Evolutionary conservation across 768 basidiomycete genomes (phyloP).

Genomic region (Rhodotorula paludigena): DNA sequence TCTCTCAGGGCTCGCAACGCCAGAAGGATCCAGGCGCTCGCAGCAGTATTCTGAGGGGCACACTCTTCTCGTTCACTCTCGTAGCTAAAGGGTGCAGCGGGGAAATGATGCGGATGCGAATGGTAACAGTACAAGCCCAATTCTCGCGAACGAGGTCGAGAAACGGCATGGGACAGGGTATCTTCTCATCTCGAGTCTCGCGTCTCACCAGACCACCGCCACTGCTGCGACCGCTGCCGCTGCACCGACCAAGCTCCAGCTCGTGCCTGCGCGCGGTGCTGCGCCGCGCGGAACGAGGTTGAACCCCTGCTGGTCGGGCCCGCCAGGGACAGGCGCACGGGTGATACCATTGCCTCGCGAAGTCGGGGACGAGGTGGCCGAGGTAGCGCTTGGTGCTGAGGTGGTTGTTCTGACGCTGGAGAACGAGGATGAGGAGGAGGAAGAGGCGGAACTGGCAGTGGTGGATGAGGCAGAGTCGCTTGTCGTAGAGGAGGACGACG

Average conservation of each 20-base stretch:
- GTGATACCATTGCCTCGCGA: background rate
- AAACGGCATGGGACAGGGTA: no score
- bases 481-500: background rate
- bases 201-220: background rate
- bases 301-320: constrained; percentile 11
- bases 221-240: background rate
- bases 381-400: no score
- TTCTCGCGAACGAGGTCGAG: background rate
- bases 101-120: no score
- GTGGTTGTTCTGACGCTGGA: no score
- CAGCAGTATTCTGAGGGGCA: constrained; percentile 15
- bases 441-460: background rate
- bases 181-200: no score
- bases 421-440: background rate
- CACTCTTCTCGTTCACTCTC: no score
- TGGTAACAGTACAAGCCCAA: no score
- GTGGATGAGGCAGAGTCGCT: background rate
- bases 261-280: background rate
- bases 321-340: constrained; percentile 4
- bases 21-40: background rate
- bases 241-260: background rate
- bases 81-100: no score
- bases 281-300: constrained; percentile 1
- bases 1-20: constrained; percentile 14
- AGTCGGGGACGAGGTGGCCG: background rate